A percentile compares a stretch with the other conserved stretches of the same genome.
phyloP scores from a whole-genome alignment of 1,284 basidiomycete species.

The Anthracocystis walkeri region DNA sequence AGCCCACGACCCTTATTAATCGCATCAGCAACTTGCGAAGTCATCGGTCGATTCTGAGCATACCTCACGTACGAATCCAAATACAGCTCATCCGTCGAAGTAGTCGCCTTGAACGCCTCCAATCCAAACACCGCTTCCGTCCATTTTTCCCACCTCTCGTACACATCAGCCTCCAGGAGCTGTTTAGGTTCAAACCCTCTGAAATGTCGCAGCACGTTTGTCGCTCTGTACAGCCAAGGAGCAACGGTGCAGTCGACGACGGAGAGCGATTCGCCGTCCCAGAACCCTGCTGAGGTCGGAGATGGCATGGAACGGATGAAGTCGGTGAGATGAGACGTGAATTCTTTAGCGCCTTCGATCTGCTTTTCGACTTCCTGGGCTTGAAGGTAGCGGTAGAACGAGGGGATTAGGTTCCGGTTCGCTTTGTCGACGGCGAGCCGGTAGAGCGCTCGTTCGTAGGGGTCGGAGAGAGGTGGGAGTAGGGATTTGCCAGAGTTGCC shows the following conservation, averaged over 20 bases:
- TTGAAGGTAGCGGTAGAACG: constrained; percentile 83
- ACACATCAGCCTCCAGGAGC: constrained; percentile 71
- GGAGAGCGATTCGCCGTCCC: constrained; percentile 74
- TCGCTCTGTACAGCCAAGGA: constrained; percentile 81
- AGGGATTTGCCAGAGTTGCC: constrained; percentile 70
- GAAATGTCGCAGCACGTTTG: constrained; percentile 78
- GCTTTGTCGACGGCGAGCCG: constrained; percentile 79
- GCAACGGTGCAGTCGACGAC: constrained; percentile 79
- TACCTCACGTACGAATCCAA: constrained; percentile 76
- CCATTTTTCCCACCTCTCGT: constrained; percentile 75
- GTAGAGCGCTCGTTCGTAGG: constrained; percentile 78
- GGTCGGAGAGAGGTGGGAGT: constrained; percentile 75
- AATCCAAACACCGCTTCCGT: constrained; percentile 75
- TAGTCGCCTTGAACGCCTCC: constrained; percentile 78
- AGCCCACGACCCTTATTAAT: constrained; percentile 57
- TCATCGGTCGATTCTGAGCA: constrained; percentile 60
- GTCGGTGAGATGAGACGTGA: constrained; percentile 74
- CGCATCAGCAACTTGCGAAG: constrained; percentile 58
- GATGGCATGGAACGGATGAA: constrained; percentile 74
- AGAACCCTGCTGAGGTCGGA: constrained; percentile 72
- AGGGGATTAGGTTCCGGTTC: constrained; percentile 77
- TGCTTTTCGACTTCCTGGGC: constrained; percentile 77
- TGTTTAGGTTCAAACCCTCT: constrained; percentile 74
- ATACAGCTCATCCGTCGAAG: constrained; percentile 79
- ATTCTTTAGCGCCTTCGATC: constrained; percentile 75